Percentiles rank a stretch among this genome's conserved stretches.
phyloP scores from a whole-genome alignment of 2,329 filamentous ascomycete genomes.

The Botrytis squamosa region DNA sequence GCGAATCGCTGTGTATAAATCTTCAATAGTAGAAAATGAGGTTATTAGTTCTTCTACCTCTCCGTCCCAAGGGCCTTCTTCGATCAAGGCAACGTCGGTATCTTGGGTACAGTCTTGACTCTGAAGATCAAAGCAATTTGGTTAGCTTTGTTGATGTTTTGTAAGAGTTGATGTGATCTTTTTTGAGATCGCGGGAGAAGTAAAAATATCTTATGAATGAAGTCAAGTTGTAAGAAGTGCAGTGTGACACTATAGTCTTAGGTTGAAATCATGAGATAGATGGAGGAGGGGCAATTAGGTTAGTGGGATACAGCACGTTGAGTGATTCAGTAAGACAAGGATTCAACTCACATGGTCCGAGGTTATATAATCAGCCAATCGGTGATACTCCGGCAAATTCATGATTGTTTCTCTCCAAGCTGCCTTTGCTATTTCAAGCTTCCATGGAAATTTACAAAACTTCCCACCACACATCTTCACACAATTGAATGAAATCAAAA shows the following conservation, averaged over 20 bases:
- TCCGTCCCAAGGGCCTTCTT: conserved; percentile 19
- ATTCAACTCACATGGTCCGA: conserved; percentile 17
- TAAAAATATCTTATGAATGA: not conserved
- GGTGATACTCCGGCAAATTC: conserved; percentile 11
- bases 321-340: conserved; percentile 7
- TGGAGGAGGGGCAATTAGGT: conserved; percentile 2
- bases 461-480: not conserved
- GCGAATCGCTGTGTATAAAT: conserved; percentile 11
- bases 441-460: not conserved
- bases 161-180: not conserved
- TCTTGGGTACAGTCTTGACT: conserved; percentile 11
- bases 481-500: not conserved
- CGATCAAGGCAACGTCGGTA: conserved; percentile 11
- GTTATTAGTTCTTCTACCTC: conserved; percentile 16
- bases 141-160: conserved; percentile 2
- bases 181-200: not conserved
- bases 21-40: not conserved
- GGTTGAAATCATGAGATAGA: conserved; percentile 3
- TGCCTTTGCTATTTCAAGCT: not conserved
- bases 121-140: not conserved
- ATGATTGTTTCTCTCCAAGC: conserved; percentile 1
- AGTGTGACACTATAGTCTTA: conserved; percentile 9
- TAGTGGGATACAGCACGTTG: not conserved
- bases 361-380: not conserved
- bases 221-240: not conserved